phyloP scores from a whole-genome alignment of 345 rosid species.

The Balakata baccata region DNA sequence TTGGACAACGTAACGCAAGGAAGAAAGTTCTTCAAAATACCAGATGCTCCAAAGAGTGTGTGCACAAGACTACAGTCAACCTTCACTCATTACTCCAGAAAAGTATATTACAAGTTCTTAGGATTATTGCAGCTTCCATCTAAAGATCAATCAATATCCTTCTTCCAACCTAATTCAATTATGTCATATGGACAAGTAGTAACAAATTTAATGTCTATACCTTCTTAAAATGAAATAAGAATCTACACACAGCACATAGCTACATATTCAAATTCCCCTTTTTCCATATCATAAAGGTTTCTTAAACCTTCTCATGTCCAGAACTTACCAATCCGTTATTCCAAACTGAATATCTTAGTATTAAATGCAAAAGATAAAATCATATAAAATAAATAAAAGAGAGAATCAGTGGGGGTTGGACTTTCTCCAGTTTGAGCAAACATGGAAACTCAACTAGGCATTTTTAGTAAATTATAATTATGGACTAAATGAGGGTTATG shows the following conservation, averaged over 20 bases:
- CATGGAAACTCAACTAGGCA: too few relatives aligned
- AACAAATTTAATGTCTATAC: too few relatives aligned
- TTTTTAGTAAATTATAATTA: too few relatives aligned
- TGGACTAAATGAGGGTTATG: too few relatives aligned
- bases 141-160: background rate
- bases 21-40: background rate
- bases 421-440: too few relatives aligned
- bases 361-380: too few relatives aligned
- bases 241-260: background rate
- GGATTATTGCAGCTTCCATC: background rate
- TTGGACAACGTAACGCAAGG: background rate
- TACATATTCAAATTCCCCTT: background rate
- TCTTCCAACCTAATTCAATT: background rate
- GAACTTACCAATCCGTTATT: too few relatives aligned
- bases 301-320: too few relatives aligned
- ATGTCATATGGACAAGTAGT: too few relatives aligned
- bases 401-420: too few relatives aligned
- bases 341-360: too few relatives aligned
- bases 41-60: background rate
- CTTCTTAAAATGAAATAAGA: background rate
- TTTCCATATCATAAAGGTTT: background rate
- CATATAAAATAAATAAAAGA: too few relatives aligned
- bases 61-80: background rate
- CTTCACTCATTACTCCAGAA: background rate
- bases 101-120: background rate